Base-by-base conservation (phyloP, 345 rosid genomes). In the Aquilaria yunnanensis region DNA sequence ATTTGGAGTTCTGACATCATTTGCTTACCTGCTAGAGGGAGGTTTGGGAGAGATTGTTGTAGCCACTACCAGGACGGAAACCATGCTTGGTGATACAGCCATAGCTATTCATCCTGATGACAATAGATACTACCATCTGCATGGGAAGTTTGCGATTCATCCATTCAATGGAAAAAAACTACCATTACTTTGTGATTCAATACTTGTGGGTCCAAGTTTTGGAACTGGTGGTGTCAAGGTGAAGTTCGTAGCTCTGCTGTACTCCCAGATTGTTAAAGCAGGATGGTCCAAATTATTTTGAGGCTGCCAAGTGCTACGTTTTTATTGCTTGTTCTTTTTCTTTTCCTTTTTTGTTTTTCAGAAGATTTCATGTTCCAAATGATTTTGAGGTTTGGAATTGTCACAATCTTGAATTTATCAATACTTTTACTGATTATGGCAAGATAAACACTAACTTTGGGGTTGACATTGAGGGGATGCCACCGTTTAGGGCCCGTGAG, bases 191-290 rank as follows among this genome's bases (percentile, higher is more conserved):
- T 81, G 91, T 64, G 97, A 88, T 76, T 77, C 74, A 46, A 70
- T 73, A 56, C 91, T 91, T 66, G 96, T 91, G 65, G 93, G 83
- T 80, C 96, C 86, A 14, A 77, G 54, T 3, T 91, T 91, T 69
- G 96, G 97, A 53, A 91, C 97, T 66, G 97, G 97, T 60, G 89
- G 89, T 77, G 97, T 91, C 61, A 91, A 91, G 96, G 43, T 37
- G 43, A 37, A 37, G 43, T 37, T 37, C 8, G 4, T 37, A 3
- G 7, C 43, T 37, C 8, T 37, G 5, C 43, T 37, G 43, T 3
- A 9, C 5, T 23, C 6, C 43, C 43, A 37, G 43, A 9, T 4
- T 37, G 43, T 37, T 37, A 37, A 9, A 37, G 43, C 8, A 37
- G 43, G 43, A 37, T 3, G 2, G 43, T 37, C 8, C 7, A 37